Base-by-base conservation (phyloP, 495 filamentous ascomycete genomes). In the Penicillium lividum region DNA sequence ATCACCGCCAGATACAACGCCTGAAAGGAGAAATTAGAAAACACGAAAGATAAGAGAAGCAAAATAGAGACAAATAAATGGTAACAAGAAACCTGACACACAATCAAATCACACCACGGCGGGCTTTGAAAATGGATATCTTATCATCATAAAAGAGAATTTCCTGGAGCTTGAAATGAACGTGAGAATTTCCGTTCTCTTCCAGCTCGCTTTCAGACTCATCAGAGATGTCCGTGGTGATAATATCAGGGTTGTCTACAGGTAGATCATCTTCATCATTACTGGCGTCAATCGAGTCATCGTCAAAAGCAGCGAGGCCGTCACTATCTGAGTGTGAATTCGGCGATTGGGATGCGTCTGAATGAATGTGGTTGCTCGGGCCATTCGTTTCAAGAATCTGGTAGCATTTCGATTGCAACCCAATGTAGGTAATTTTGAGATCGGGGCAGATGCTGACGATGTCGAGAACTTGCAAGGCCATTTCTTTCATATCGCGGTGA, bases 121-220 rank as follows among this genome's bases (percentile, higher is more conserved):
- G 84, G 10, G 88, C 89, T 73, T 85, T 89, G 74, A 94, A 93
- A 59, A 96, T 87, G 5, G 86, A 86, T 34, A 94, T 86, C 70
- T 92, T 92, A 66, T 95, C 91, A 60, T 95, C 92, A 63, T 92
- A 93, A 72, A 92, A 96, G 60, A 92, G 73, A 63, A 96, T 95
- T 79, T 95, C 89, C 60, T 90, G 81, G 60, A 96, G 69, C 54
- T 86, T 77, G 22, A 96, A 81, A 46, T 79, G 80, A 44, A 82
- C 74, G 25, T 75, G 77, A 54, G 77, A 80, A 54, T 60, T 57
- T 67, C 50, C 68, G 40, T 73, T 69, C n/a, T 86, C 83, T 13
- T 49, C 46, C 11, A 31, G 4, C 5, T 73, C 76, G 30, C 72
- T 67, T 31, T 76, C 77, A 48, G 80, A 77, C n/a, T 52, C 49